A percentile compares a stretch with the other conserved stretches of the same genome.
phyloP scores from a whole-genome alignment of 345 rosid genomes.

The Linum trigynum region DNA sequence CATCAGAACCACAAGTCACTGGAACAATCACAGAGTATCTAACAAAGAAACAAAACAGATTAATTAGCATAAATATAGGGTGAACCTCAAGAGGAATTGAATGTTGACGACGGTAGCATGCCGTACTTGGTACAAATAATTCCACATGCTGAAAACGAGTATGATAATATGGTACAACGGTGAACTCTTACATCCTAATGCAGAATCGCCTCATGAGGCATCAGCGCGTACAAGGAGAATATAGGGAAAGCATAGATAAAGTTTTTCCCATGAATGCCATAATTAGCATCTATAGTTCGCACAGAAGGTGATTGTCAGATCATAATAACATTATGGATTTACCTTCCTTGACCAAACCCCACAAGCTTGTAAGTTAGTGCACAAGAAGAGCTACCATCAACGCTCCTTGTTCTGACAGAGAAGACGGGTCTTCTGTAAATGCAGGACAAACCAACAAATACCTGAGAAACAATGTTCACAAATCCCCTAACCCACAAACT shows the following conservation, averaged over 20 bases:
- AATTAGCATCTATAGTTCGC: neutral
- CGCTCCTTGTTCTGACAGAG: neutral
- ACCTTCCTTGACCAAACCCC: neutral
- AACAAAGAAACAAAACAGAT: neutral
- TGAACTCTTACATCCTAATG: too few species aligned
- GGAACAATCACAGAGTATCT: neutral
- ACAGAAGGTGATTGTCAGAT: neutral
- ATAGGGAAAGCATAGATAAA: too few species aligned
- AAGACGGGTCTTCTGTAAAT: neutral
- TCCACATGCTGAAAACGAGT: neutral
- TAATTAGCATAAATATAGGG: neutral
- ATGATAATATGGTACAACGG: neutral
- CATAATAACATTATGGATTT: neutral
- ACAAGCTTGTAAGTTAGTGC: neutral
- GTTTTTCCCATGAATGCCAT: neutral
- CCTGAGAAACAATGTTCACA: neutral
- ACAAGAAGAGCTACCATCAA: neutral
- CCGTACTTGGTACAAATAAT: neutral
- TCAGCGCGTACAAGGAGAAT: neutral
- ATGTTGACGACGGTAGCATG: neutral
- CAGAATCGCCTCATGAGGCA: too few species aligned
- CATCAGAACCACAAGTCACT: conserved; percentile 51
- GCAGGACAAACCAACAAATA: neutral
- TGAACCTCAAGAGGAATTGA: neutral
- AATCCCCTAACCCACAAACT: too few species aligned